A percentile compares a stretch with the other conserved stretches of the same genome.
phyloP scores from a whole-genome alignment of 345 rosid genomes.

The Mallotus nudiflorus region DNA sequence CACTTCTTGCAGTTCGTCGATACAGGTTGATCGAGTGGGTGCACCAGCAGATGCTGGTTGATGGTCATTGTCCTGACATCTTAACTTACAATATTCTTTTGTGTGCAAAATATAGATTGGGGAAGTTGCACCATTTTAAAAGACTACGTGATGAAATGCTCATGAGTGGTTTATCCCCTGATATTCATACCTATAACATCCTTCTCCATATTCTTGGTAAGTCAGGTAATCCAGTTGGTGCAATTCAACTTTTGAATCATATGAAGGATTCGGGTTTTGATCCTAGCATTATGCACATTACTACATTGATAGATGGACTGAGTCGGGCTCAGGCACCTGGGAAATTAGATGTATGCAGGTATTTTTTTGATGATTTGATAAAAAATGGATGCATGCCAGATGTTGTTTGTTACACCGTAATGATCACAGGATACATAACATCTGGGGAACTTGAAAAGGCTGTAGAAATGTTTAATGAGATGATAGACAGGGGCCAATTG shows the following conservation, averaged over 20 bases:
- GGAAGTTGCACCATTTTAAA: slow-evolving; percentile 62
- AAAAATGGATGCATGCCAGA: slow-evolving; percentile 68
- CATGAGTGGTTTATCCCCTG: slow-evolving; percentile 59
- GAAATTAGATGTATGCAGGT: slow-evolving; percentile 75
- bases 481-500: slow-evolving; percentile 59
- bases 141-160: slow-evolving; percentile 81
- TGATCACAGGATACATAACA: slow-evolving; percentile 72
- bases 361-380: slow-evolving; percentile 73
- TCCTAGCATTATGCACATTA: slow-evolving; percentile 70
- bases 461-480: slow-evolving; percentile 57
- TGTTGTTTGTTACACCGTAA: slow-evolving; percentile 80
- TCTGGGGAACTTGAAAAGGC: slow-evolving; percentile 75
- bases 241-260: slow-evolving; percentile 67
- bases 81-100: slow-evolving; percentile 69
- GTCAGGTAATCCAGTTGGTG: slow-evolving; percentile 80
- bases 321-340: slow-evolving; percentile 91
- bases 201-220: slow-evolving; percentile 83
- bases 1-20: slow-evolving; percentile 53
- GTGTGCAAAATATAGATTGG: slow-evolving; percentile 74
- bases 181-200: slow-evolving; percentile 75
- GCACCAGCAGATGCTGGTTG: slow-evolving; percentile 68
- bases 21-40: slow-evolving; percentile 91
- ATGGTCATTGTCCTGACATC: slow-evolving; percentile 56
- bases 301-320: slow-evolving; percentile 89
- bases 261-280: slow-evolving; percentile 71